A percentile compares a stretch with the other conserved stretches of the same genome.
Evolutionary conservation across 768 basidiomycete genomes (phyloP).

Genomic region (Leccinum imitatum): DNA sequence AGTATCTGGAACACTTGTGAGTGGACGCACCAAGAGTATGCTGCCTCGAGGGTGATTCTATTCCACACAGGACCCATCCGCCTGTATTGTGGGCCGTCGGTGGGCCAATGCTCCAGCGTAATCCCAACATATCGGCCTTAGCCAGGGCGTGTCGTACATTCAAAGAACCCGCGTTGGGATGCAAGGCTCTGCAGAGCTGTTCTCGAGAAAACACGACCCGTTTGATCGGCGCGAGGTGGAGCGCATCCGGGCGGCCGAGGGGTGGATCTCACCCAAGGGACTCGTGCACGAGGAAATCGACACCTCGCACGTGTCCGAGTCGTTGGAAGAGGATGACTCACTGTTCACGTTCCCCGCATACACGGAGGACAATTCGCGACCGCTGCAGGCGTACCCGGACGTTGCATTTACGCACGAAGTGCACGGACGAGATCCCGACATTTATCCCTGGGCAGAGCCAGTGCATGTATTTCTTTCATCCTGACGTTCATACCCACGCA

Average conservation of each 20-base stretch:
- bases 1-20: too few relatives aligned
- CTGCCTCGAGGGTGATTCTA: too few relatives aligned
- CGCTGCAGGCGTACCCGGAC: constrained; percentile 18
- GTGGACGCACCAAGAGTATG: too few relatives aligned
- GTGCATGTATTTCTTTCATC: constrained; percentile 3
- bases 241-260: constrained; percentile 89
- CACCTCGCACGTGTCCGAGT: constrained; percentile 50
- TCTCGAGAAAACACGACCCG: constrained; percentile 86
- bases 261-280: constrained; percentile 91
- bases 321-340: constrained; percentile 11
- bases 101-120: too few relatives aligned
- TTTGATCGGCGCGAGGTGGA: constrained; percentile 81
- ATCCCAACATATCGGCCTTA: too few relatives aligned
- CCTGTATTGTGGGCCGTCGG: too few relatives aligned
- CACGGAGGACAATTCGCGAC: constrained; percentile 7
- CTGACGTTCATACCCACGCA: constrained; percentile 8
- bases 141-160: too few relatives aligned
- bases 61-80: too few relatives aligned
- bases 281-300: constrained; percentile 90
- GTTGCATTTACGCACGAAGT: not conserved
- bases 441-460: constrained; percentile 23
- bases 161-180: constrained; percentile 17
- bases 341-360: constrained; percentile 10
- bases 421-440: constrained; percentile 11
- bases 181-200: constrained; percentile 66